Evolutionary conservation across 176 grass and related monocot species (phyloP).

Genomic region (Bromus sterilis): DNA sequence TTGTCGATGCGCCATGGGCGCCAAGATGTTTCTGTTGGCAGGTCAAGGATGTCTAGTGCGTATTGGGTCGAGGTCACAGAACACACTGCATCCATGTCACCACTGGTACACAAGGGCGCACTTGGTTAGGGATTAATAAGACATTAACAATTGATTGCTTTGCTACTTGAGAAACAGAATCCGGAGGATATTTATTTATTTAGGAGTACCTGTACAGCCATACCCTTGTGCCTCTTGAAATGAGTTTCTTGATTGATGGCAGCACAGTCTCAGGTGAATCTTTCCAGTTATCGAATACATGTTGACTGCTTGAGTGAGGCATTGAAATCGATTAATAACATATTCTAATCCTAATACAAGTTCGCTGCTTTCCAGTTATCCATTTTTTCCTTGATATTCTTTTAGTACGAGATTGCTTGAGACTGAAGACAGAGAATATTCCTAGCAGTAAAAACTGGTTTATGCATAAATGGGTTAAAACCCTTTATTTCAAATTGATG

Average conservation of each 20-base stretch:
- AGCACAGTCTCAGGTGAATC: conserved; percentile 40
- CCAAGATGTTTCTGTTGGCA: conserved; percentile 44
- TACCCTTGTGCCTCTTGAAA: conserved; percentile 47
- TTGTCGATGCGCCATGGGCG: conserved; percentile 44
- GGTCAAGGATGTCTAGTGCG: conserved; percentile 33
- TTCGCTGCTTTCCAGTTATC: neutral
- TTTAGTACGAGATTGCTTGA: neutral
- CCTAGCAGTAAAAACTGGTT: conserved; percentile 1
- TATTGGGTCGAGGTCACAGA: conserved; percentile 54
- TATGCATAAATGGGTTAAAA: neutral
- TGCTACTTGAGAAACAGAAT: neutral
- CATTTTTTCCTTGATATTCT: neutral
- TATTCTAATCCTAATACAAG: neutral
- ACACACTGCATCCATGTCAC: conserved; percentile 59
- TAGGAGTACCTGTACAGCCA: conserved; percentile 49
- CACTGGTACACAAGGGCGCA: conserved; percentile 17
- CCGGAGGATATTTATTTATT: neutral
- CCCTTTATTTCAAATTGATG: neutral
- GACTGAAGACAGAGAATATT: neutral
- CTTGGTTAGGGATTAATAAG: neutral
- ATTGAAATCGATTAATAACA: conserved; percentile 6
- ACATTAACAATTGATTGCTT: neutral
- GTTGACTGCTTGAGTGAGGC: conserved; percentile 26
- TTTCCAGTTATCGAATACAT: conserved; percentile 45
- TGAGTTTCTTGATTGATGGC: conserved; percentile 38